A percentile compares a stretch with the other conserved stretches of the same genome.
Evolutionary conservation across 1,284 basidiomycete genomes (phyloP).

Genomic region (Ganoderma sp.): DNA sequence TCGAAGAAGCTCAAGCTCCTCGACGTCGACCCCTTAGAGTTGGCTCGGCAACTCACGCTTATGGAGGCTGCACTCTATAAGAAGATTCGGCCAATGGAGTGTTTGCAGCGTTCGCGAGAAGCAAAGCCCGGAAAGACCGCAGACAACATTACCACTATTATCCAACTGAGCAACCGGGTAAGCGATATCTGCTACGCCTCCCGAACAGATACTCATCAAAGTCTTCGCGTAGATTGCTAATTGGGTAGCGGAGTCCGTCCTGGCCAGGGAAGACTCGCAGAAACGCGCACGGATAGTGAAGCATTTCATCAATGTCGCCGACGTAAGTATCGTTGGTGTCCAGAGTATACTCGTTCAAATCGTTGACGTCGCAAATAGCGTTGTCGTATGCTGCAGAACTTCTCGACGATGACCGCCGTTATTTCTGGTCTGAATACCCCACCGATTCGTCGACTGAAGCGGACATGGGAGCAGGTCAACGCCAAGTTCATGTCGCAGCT

Average conservation of each 20-base stretch:
- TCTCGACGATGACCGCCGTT: conserved; percentile 95
- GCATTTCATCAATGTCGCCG: conserved; percentile 92
- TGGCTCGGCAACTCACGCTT: conserved; percentile 94
- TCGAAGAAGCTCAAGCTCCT: conserved; percentile 80
- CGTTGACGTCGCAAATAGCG: conserved; percentile 57
- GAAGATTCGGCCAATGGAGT: conserved; percentile 90
- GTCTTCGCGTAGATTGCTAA: conserved; percentile 73
- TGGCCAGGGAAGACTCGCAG: conserved; percentile 86
- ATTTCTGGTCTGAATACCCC: conserved; percentile 95
- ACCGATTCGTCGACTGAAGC: conserved; percentile 89
- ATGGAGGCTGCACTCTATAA: conserved; percentile 90
- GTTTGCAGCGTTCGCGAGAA: conserved; percentile 82
- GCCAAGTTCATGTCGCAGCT: conserved; percentile 74
- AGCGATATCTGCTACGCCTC: conserved; percentile 31
- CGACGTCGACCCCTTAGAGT: conserved; percentile 90
- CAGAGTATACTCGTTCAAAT: not conserved
- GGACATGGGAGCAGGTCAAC: conserved; percentile 93
- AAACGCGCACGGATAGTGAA: conserved; percentile 85
- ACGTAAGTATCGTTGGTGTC: conserved; percentile 61
- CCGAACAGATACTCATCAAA: not conserved
- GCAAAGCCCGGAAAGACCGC: conserved; percentile 72
- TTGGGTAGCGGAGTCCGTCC: conserved; percentile 93
- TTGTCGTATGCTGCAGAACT: conserved; percentile 91
- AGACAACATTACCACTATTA: conserved; percentile 89
- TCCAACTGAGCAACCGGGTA: conserved; percentile 91